phyloP scores from a whole-genome alignment of 148 eudicot species.

The Cornus kousa region DNA sequence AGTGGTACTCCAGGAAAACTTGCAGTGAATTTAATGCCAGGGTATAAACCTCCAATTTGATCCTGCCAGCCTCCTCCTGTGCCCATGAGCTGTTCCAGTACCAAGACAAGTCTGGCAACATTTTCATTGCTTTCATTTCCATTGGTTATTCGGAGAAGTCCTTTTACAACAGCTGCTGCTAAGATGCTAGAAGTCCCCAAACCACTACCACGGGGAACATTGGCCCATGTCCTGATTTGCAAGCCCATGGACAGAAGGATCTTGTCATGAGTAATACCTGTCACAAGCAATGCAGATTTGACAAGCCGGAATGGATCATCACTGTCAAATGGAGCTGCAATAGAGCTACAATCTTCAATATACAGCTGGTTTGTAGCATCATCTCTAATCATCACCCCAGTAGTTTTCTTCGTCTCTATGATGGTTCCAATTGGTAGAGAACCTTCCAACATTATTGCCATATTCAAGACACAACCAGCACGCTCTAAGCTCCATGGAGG shows the following conservation, averaged over 20 bases:
- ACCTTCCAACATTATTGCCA: conserved; percentile 81
- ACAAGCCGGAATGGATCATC: conserved; percentile 92
- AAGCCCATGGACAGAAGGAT: conserved; percentile 50
- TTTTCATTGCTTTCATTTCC: conserved; percentile 82
- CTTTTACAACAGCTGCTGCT: conserved; percentile 98
- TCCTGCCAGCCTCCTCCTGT: conserved; percentile 99
- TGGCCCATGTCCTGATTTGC: conserved; percentile 83
- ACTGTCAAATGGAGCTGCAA: conserved; percentile 70
- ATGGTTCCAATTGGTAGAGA: conserved; percentile 85
- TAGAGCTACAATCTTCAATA: conserved; percentile 53
- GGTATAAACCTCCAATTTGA: conserved; percentile 94
- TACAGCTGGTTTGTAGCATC: conserved; percentile 61
- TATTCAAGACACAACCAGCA: conserved; percentile 90
- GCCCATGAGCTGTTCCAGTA: conserved; percentile 97
- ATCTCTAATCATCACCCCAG: conserved; percentile 57
- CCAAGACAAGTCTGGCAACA: conserved; percentile 87
- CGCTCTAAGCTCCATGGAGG: conserved; percentile 99
- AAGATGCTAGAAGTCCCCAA: conserved; percentile 97
- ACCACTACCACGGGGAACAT: conserved; percentile 98
- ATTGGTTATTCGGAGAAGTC: conserved; percentile 70
- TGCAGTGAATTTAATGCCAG: conserved; percentile 80
- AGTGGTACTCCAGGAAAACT: conserved; percentile 96
- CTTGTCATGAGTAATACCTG: conserved; percentile 56
- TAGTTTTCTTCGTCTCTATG: conserved; percentile 48
- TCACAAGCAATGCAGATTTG: conserved; percentile 85